These are phyloP conservation scores for Aspergillus novofumigatus DNA, from an alignment of 2,329 filamentous ascomycete species.

Conservation along the genomic window DNA sequence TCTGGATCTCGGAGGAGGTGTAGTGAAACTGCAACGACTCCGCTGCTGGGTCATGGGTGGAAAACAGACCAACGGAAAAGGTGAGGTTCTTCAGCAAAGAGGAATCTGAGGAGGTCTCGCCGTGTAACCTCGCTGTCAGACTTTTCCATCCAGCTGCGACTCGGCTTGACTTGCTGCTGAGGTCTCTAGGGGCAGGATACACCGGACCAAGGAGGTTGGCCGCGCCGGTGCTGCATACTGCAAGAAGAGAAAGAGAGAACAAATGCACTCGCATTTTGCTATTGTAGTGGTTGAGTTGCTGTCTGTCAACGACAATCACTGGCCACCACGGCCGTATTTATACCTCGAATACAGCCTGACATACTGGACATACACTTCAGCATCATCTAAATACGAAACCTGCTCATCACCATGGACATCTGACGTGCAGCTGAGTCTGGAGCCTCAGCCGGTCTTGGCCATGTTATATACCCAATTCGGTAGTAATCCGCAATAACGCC, in stretches of 20 bases:
- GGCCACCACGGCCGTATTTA: background rate
- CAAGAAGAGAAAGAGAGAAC: background rate
- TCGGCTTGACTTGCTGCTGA: constrained; percentile 30
- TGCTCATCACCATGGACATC: too few species aligned
- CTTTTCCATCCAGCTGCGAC: constrained; percentile 33
- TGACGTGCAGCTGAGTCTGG: background rate
- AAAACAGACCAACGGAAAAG: constrained; percentile 41
- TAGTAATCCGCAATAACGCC: background rate
- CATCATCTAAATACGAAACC: too few species aligned
- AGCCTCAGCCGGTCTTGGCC: background rate
- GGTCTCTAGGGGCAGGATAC: constrained; percentile 33
- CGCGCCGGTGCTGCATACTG: constrained; percentile 3
- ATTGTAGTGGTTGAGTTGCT: background rate
- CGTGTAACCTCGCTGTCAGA: constrained; percentile 20
- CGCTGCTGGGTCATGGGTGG: constrained; percentile 31
- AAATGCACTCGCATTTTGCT: background rate
- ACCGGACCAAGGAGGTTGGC: constrained; percentile 26
- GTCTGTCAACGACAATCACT: background rate
- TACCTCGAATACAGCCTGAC: background rate
- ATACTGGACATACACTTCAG: background rate
- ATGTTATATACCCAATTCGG: background rate
- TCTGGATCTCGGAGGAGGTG: constrained; percentile 29
- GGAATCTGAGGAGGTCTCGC: constrained; percentile 2
- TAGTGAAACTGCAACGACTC: constrained; percentile 34
- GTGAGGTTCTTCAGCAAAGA: constrained; percentile 29